Evolutionary conservation across 495 filamentous ascomycete species (phyloP), one percentile per base, ranked within the genome.

Genomic region (Parathielavia appendiculata): DNA sequence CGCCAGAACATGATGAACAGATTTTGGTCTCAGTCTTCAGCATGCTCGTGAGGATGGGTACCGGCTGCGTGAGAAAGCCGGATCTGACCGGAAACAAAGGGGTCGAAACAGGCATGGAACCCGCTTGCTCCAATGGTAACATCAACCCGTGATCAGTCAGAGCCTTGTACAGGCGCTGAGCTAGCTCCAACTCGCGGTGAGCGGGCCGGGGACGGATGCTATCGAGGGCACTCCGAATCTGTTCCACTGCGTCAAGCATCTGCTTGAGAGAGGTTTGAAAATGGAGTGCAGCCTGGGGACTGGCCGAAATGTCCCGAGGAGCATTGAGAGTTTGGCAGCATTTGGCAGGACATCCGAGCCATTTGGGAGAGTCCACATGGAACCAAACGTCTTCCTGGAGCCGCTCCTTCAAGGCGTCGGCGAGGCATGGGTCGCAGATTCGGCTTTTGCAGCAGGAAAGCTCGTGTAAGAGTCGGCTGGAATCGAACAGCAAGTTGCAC

Each of bases 61-160:
- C 56, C 1, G 26, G 47, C 47, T 58, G 56, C 0, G 47, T 58
- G 3, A 51, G 38, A 23, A 58, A 58, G 19, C 56, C 56, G 4
- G 56, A 51, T 19, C 56, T 43, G 17, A 58, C 56, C 1, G 56
- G 56, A 9, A 51, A 58, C n/a, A 51, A n/a, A 8, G 35, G 9
- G 3, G 22, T 45, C 11, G 45, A 49, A 1, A 49, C 22, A 2
- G 36, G 5, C 22, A 0, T 26, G 1, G 22, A 5, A 7, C 19
- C 19, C 5, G 30, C 14, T 9, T 45, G 4, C 0, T 4, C 34
- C 38, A 26, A 26, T 1, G 6, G 2, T 7, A 19, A 19, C 20
- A 51, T 41, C 2, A 57, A 26, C 0, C 10, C 8, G 39, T 44
- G 56, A 1, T 51, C 39, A 7, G 14, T 19, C 19, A 58, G 8